These are phyloP conservation scores for Cryptococcus hybrid DNA, from an alignment of 1,284 basidiomycete species.

Conservation along the genomic window DNA sequence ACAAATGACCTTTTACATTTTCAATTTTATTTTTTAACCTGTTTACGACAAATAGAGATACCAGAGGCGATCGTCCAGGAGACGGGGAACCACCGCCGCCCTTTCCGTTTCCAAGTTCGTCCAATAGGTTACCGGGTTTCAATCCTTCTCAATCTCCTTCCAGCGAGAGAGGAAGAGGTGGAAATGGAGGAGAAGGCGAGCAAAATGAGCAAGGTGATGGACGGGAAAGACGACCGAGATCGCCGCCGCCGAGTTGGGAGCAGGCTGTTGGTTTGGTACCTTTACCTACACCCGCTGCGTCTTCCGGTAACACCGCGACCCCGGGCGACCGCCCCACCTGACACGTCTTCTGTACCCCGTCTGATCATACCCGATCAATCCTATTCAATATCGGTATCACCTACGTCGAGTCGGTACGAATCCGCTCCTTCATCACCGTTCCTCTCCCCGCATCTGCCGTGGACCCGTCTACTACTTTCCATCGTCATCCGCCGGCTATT, in stretches of 20 bases:
- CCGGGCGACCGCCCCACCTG: not conserved
- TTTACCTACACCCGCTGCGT: constrained; percentile 2
- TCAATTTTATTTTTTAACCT: not conserved
- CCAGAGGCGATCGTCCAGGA: constrained; percentile 33
- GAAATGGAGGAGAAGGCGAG: not conserved
- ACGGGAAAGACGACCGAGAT: constrained; percentile 14
- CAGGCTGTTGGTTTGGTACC: constrained; percentile 25
- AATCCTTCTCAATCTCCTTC: constrained; percentile 20
- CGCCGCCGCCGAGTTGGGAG: constrained; percentile 43
- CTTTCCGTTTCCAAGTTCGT: constrained; percentile 38
- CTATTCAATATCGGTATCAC: constrained; percentile 8
- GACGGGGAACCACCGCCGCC: constrained; percentile 39
- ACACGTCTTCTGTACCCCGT: not conserved
- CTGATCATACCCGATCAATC: not conserved
- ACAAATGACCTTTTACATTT: too few species aligned
- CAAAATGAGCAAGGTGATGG: not conserved
- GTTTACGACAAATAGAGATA: not conserved
- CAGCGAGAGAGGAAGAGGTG: not conserved
- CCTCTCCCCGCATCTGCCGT: not conserved
- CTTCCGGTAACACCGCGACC: not conserved
- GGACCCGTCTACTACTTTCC: not conserved
- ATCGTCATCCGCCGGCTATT: too few species aligned
- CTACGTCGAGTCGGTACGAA: constrained; percentile 23
- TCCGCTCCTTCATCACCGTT: constrained; percentile 29
- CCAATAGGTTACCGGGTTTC: constrained; percentile 23